phyloP scores from a whole-genome alignment of 257 asterid genomes.

The Primulina eburnea region DNA sequence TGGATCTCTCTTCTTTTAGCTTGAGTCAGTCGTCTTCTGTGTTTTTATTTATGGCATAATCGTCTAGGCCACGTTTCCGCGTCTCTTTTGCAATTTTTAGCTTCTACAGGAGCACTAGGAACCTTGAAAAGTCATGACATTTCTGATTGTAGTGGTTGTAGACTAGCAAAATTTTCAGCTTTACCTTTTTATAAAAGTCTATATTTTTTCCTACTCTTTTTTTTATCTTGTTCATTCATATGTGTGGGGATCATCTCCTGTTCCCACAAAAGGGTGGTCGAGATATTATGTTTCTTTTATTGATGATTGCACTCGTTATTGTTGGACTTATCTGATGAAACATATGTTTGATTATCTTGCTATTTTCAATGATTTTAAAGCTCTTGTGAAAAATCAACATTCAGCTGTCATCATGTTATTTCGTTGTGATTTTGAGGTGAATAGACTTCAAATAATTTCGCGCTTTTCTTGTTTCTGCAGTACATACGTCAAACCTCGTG shows the following conservation, averaged over 20 bases:
- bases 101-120: too few species aligned
- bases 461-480: neutral
- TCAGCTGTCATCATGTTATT: neutral
- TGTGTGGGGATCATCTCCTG: conserved; percentile 12
- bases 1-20: neutral
- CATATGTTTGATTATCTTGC: neutral
- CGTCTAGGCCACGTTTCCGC: too few species aligned
- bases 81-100: too few species aligned
- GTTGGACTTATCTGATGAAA: neutral
- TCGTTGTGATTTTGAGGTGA: too few species aligned
- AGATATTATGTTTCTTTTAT: neutral
- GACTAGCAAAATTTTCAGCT: too few species aligned
- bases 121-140: too few species aligned
- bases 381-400: neutral
- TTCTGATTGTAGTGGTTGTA: too few species aligned
- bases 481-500: neutral
- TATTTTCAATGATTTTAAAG: too few species aligned
- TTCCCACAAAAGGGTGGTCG: neutral
- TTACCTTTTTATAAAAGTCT: too few species aligned
- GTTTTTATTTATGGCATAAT: conserved; percentile 17
- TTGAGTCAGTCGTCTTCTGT: neutral
- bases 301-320: neutral
- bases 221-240: neutral
- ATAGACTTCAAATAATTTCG: neutral
- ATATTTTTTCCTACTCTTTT: too few species aligned